phyloP scores from a whole-genome alignment of 2,329 filamentous ascomycete species.

The Trichoderma polysporum region DNA sequence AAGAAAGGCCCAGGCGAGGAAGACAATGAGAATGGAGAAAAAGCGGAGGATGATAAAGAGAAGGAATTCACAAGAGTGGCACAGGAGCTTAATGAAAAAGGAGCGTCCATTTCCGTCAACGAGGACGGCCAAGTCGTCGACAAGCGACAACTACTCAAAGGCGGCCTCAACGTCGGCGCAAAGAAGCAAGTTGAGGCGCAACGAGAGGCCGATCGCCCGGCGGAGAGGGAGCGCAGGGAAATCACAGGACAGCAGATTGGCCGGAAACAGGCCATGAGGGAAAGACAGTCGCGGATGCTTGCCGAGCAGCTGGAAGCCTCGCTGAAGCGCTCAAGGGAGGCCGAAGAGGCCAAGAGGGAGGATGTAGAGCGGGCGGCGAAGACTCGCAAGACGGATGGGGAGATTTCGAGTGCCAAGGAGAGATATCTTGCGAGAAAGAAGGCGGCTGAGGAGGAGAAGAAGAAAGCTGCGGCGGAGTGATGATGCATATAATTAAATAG shows the following conservation, averaged over 20 bases:
- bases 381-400: slow-evolving; percentile 73
- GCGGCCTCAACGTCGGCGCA: slow-evolving; percentile 70
- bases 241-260: slow-evolving; percentile 45
- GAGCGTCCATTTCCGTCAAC: slow-evolving; percentile 65
- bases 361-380: slow-evolving; percentile 66
- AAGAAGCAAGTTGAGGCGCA: slow-evolving; percentile 55
- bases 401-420: slow-evolving; percentile 76
- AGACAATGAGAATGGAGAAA: slow-evolving; percentile 35
- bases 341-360: slow-evolving; percentile 63
- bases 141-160: slow-evolving; percentile 74
- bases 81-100: slow-evolving; percentile 63
- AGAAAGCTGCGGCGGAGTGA: slow-evolving; percentile 38
- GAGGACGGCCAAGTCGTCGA: slow-evolving; percentile 83
- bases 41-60: slow-evolving; percentile 47
- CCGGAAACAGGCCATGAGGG: slow-evolving; percentile 66
- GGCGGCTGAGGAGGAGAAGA: slow-evolving; percentile 69
- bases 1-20: slow-evolving; percentile 38
- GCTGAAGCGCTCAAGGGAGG: slow-evolving; percentile 69
- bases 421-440: slow-evolving; percentile 75
- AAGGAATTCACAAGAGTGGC: slow-evolving; percentile 65
- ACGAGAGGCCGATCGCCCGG: slow-evolving; percentile 27
- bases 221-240: slow-evolving; percentile 35
- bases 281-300: slow-evolving; percentile 76
- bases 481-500: slow-evolving; percentile 19
- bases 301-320: slow-evolving; percentile 73